A percentile compares a stretch with the other conserved stretches of the same genome.
Conservation (phyloP, 2,329 filamentous ascomycete species). For the Aspergillus sp. region DNA sequence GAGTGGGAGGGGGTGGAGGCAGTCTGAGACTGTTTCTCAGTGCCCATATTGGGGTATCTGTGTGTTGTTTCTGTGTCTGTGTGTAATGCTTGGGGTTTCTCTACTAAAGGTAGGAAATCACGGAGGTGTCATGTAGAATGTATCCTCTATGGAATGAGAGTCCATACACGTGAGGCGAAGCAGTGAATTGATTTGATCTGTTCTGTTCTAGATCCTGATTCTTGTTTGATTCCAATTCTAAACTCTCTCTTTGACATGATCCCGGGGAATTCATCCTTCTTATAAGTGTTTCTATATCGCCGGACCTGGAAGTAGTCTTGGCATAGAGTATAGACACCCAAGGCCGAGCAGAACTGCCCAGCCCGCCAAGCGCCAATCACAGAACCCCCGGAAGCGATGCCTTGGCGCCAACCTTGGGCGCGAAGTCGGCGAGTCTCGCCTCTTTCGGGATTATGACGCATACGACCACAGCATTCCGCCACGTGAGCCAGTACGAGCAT, state of each 20-base stretch:
- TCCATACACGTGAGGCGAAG: conserved; percentile 30
- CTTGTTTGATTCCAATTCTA: too few species aligned
- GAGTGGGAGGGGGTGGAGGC: not conserved
- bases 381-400: not conserved
- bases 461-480: conserved; percentile 15
- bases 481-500: conserved; percentile 15
- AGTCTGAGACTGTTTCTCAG: conserved; percentile 3
- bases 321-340: not conserved
- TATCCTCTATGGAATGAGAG: conserved; percentile 35
- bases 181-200: conserved; percentile 16
- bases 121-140: conserved; percentile 37
- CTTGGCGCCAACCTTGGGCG: conserved; percentile 15
- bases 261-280: not conserved
- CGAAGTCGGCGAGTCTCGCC: not conserved
- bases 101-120: conserved; percentile 22
- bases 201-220: not conserved
- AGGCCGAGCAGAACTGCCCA: conserved; percentile 2
- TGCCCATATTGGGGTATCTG: conserved; percentile 6
- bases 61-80: not conserved
- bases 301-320: conserved; percentile 7
- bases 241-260: not conserved
- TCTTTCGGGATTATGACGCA: conserved; percentile 18
- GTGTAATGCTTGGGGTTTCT: conserved; percentile 15
- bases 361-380: conserved; percentile 19
- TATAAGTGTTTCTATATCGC: not conserved